Base-by-base conservation (phyloP, 768 basidiomycete genomes). In the Boletus sp. region DNA sequence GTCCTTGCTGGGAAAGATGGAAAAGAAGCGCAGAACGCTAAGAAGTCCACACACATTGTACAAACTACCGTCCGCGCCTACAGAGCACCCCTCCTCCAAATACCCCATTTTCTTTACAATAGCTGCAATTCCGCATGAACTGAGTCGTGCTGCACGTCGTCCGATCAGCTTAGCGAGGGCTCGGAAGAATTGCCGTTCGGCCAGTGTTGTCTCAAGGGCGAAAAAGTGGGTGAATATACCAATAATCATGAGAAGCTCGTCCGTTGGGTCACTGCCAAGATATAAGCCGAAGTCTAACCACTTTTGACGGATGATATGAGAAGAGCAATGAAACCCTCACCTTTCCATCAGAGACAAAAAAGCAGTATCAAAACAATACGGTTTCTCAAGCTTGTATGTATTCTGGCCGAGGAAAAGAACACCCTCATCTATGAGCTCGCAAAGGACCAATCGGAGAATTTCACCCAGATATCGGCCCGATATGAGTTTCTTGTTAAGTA, bases 151-250 rank as follows among this genome's bases (percentile, higher is more conserved):
- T 0, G 96, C 92, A 20, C 96, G 86, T 32, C 88, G 81, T 24
- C 93, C 93, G 40, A 95, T 91, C 50, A 97, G 80, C 66, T 88
- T 88, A 1, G 96, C 92, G 37, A 98, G 84, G 3, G 92, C 88
- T 50, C 92, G 86, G 89, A 99, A 96, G 80, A 99, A 98, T 68
- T 96, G 91, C 28, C 96, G 89, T 74, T 99, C 96, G 7, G 93
- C 92, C 30, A 95, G 80, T 1, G 96, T 98, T 28, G 97, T 98
- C 76, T 98, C 95, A 42, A 98, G 78, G 39, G 90, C 91, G 69
- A 94, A 98, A 80, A 98, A 98, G 78, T 98, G 92, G 7, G 89
- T 85, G 77, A 99, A 98, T 65, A 99, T 93, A 47, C 96, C 96
- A 67, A 97, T 92, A 70, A 94, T 85, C 85, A 96, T 97, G 49